Base-by-base conservation (phyloP, 2,329 filamentous ascomycete species). In the Epichloe bromicola region DNA sequence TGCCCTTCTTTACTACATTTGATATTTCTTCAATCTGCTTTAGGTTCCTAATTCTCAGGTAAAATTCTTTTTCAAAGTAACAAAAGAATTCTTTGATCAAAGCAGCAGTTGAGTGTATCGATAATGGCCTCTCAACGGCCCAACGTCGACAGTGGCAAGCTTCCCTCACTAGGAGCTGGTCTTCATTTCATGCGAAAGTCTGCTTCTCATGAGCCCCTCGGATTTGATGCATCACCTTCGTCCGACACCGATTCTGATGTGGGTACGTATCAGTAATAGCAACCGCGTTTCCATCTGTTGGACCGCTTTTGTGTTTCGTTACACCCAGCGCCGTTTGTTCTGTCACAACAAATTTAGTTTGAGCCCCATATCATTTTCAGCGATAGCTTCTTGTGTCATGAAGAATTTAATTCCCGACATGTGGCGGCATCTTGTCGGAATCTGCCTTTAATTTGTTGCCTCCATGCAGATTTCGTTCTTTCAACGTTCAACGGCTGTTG, bases 121-220 rank as follows among this genome's bases (percentile, higher is more conserved):
- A 33, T 48, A 17, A 51, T 51, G 43, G n/a, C 49, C 36, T 51
- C 49, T 23, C 36, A 47, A 5, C 36, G 8, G 36, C 14, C 34
- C 12, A 11, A n/a, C 12, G 15, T 51, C 15, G n/a, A 33, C 17
- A 42, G 4, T 38, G 38, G 38, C 17, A 34, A 37, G 23, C 34
- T 30, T 19, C 45, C 46, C 33, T 49, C 47, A n/a, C 41, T 50
- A 15, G 46, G 48, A 38, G 51, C 42, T 20, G 51, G 43, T 20
- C 44, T 53, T 37, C 51, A 30, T 23, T 49, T 44, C 4, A 49
- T 56, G 46, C 49, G 53, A 38, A 57, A 52, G 37, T 48, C 51
- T 6, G 50, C 54, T 17, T 57, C 55, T 23, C 54, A 52, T 46
- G 54, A 57, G 41, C 54, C 55, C 26, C 50, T 57, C 34, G 26